Evolutionary conservation across 805 yeast genomes (phyloP).

Genomic region (Candida sonorensis): DNA sequence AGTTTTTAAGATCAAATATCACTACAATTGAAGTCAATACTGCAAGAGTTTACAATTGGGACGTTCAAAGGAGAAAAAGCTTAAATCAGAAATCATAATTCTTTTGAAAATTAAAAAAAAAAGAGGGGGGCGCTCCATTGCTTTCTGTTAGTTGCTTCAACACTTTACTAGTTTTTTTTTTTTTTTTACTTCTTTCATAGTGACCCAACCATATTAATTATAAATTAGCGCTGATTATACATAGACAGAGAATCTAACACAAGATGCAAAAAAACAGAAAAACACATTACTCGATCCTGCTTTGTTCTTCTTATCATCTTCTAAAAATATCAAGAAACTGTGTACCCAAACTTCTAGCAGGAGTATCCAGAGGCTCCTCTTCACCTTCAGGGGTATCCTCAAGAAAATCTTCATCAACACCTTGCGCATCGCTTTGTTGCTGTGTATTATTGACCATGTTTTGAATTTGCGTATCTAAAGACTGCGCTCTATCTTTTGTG

Average conservation of each 20-base stretch:
- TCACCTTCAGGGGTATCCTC: conserved; percentile 27
- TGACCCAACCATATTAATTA: too few relatives aligned
- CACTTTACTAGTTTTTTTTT: background rate
- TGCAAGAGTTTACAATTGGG: conserved; percentile 88
- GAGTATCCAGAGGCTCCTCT: too few relatives aligned
- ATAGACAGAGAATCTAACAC: too few relatives aligned
- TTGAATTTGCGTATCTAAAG: conserved; percentile 9
- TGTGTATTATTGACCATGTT: conserved; percentile 7
- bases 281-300: too few relatives aligned
- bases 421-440: background rate
- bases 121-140: too few relatives aligned
- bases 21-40: conserved; percentile 98
- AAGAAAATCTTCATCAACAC: conserved; percentile 11
- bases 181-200: conserved; percentile 8
- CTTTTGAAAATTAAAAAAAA: too few relatives aligned
- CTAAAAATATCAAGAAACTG: conserved; percentile 58
- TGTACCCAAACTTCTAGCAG: conserved; percentile 52
- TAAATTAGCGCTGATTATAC: too few relatives aligned
- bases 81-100: conserved; percentile 33
- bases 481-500: conserved; percentile 3
- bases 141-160: conserved; percentile 17
- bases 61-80: conserved; percentile 65
- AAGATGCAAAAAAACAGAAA: too few relatives aligned
- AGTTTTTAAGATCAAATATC: conserved; percentile 77
- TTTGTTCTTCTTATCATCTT: too few relatives aligned